A percentile compares a stretch with the other conserved stretches of the same genome.
Evolutionary conservation across 768 basidiomycete species (phyloP).

Genomic region (Termitomyces sp.): DNA sequence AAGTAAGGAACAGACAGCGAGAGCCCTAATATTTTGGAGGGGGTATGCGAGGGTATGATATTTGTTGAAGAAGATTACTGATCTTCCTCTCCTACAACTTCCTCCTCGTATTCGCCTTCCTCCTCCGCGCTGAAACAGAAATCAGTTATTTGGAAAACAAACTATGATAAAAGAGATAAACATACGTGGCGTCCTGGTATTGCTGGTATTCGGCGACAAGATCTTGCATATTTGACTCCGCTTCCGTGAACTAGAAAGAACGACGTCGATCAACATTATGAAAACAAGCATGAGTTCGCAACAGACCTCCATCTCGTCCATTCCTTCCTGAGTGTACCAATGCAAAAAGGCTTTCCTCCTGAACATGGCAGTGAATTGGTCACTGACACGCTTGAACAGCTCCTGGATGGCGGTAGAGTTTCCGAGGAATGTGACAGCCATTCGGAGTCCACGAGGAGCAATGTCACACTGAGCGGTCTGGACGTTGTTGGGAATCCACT

Average conservation of each 20-base stretch:
- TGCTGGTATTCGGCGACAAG: constrained; percentile 97
- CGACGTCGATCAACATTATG: background rate
- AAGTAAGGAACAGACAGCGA: constrained; percentile 13
- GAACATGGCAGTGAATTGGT: constrained; percentile 99
- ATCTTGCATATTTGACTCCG: constrained; percentile 99
- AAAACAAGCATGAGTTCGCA: background rate
- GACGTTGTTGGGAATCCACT: constrained; percentile 99
- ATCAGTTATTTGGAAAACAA: constrained; percentile 6
- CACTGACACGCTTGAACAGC: constrained; percentile 97
- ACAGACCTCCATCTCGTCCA: constrained; percentile 93
- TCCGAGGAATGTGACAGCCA: constrained; percentile 96
- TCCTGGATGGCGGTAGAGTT: constrained; percentile 98
- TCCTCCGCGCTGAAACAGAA: constrained; percentile 60
- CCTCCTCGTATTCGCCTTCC: constrained; percentile 88
- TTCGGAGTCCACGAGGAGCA: constrained; percentile 90
- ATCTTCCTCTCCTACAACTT: constrained; percentile 56
- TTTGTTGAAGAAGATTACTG: constrained; percentile 19
- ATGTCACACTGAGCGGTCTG: constrained; percentile 98
- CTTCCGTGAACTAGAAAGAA: constrained; percentile 78
- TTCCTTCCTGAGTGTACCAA: constrained; percentile 99
- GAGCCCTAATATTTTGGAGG: constrained; percentile 11
- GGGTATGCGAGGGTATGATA: constrained; percentile 16
- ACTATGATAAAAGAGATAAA: constrained; percentile 14
- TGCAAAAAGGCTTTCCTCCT: constrained; percentile 98
- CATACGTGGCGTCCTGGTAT: constrained; percentile 91